Percentiles rank a stretch among this genome's conserved stretches.
phyloP scores from a whole-genome alignment of 768 basidiomycete genomes.

The Naganishia friedmannii region DNA sequence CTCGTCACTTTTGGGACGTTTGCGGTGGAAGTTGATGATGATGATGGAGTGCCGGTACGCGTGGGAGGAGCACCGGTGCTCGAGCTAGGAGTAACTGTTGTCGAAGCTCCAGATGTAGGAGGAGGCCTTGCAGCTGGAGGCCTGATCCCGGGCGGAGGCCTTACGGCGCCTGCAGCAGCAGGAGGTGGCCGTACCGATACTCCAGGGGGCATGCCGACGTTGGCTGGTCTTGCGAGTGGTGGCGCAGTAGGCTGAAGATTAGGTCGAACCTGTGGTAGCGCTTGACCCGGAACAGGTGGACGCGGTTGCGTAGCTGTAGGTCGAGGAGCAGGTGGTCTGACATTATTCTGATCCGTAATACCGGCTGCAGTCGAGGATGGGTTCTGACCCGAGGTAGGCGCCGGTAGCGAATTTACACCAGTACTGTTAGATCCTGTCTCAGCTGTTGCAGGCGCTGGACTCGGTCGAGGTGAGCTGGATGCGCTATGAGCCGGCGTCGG shows the following conservation, averaged over 20 bases:
- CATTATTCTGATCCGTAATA: not conserved
- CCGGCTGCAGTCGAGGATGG: not conserved
- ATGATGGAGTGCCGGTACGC: slow-evolving; percentile 8
- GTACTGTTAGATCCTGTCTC: not conserved
- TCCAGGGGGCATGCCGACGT: not conserved
- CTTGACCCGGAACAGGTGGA: not conserved
- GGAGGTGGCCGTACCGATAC: not conserved
- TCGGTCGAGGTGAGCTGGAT: slow-evolving; percentile 4
- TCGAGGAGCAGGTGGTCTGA: slow-evolving; percentile 14
- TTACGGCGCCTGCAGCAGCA: not conserved
- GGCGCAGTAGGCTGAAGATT: slow-evolving; percentile 9
- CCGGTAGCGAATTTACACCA: not conserved
- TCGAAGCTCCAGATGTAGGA: not conserved
- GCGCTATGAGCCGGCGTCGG: not conserved
- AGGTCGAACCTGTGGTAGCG: not conserved
- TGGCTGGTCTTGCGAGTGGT: slow-evolving; percentile 13
- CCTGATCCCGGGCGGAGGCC: not conserved
- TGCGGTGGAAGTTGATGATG: not conserved
- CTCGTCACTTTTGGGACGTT: slow-evolving; percentile 19
- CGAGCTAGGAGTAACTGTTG: not conserved
- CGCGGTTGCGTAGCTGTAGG: not conserved
- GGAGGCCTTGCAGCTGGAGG: not conserved
- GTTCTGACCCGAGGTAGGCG: not conserved
- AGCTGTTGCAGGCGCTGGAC: not conserved
- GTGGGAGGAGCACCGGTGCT: not conserved